These are phyloP conservation scores for Logfia minima DNA, from an alignment of 129 eudicot genomes.

Conservation along the genomic window DNA sequence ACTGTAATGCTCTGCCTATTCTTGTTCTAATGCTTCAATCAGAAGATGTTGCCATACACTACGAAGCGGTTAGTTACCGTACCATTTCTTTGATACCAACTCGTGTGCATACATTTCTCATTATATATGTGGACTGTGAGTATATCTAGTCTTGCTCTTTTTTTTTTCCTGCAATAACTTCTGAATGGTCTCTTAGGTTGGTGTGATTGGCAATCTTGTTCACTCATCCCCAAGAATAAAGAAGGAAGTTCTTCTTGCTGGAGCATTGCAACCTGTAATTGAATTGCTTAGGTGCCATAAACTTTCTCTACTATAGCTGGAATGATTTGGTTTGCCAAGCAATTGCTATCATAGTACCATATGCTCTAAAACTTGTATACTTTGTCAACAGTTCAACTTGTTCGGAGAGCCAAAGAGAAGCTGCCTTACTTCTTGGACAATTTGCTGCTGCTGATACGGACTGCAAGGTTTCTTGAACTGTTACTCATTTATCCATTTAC, in stretches of 20 bases:
- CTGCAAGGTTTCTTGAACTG: conserved; percentile 65
- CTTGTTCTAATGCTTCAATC: conserved; percentile 88
- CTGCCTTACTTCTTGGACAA: conserved; percentile 98
- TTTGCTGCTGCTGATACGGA: conserved; percentile 97
- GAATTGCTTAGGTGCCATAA: conserved; percentile 69
- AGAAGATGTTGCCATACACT: conserved; percentile 74
- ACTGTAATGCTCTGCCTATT: conserved; percentile 82
- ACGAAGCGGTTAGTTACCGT: conserved; percentile 74
- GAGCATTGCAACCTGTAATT: conserved; percentile 98
- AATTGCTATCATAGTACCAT: neutral
- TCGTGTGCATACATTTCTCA: conserved; percentile 6
- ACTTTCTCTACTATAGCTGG: neutral
- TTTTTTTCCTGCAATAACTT: conserved; percentile 18
- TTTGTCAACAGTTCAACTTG: conserved; percentile 66
- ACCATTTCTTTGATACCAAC: conserved; percentile 13
- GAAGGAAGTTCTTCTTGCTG: conserved; percentile 90
- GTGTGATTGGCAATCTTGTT: conserved; percentile 95
- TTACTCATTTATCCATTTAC: neutral
- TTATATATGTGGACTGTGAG: neutral
- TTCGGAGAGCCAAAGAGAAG: conserved; percentile 95
- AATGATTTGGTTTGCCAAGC: neutral
- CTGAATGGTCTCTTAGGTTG: conserved; percentile 58
- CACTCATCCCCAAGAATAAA: conserved; percentile 92
- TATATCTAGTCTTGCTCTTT: neutral
- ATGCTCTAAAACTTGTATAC: neutral